phyloP scores from a whole-genome alignment of 371 early-diverging fungal species.

The Mortierella sp. region DNA sequence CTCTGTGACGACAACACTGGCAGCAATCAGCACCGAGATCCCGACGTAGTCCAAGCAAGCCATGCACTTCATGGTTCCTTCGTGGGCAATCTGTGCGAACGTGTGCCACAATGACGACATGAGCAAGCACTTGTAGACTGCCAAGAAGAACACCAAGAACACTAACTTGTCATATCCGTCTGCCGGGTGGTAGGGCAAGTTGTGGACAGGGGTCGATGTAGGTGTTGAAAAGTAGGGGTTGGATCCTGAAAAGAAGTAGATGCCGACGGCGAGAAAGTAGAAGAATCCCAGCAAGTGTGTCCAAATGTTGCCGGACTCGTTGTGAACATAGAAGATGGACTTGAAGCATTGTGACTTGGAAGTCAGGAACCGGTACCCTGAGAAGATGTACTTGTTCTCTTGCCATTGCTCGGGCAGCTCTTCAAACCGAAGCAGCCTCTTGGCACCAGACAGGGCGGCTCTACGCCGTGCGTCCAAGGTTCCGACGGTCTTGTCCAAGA shows the following conservation, averaged over 20 bases:
- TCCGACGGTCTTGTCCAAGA: conserved; percentile 51
- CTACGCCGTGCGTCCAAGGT: conserved; percentile 62
- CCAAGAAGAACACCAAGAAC: conserved; percentile 68
- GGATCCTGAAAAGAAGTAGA: conserved; percentile 59
- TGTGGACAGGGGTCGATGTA: conserved; percentile 18
- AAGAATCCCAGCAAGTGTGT: conserved; percentile 75
- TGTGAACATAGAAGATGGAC: conserved; percentile 74
- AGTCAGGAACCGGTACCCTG: conserved; percentile 71
- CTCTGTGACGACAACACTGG: conserved; percentile 67
- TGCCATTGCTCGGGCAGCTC: conserved; percentile 74
- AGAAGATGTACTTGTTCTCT: conserved; percentile 74
- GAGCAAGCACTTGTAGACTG: conserved; percentile 72
- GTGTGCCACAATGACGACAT: conserved; percentile 78
- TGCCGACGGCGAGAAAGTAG: conserved; percentile 64
- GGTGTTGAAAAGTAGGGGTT: conserved; percentile 51
- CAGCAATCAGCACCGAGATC: conserved; percentile 74
- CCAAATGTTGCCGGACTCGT: conserved; percentile 80
- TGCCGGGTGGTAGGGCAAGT: conserved; percentile 44
- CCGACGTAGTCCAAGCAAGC: conserved; percentile 79
- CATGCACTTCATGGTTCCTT: conserved; percentile 68
- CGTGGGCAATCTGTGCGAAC: conserved; percentile 59
- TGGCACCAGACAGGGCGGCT: conserved; percentile 67
- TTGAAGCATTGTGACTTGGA: conserved; percentile 63
- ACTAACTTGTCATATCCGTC: conserved; percentile 62
- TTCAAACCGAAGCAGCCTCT: conserved; percentile 66